phyloP scores from a whole-genome alignment of 331 rosid species.

The Arachis monticola region DNA sequence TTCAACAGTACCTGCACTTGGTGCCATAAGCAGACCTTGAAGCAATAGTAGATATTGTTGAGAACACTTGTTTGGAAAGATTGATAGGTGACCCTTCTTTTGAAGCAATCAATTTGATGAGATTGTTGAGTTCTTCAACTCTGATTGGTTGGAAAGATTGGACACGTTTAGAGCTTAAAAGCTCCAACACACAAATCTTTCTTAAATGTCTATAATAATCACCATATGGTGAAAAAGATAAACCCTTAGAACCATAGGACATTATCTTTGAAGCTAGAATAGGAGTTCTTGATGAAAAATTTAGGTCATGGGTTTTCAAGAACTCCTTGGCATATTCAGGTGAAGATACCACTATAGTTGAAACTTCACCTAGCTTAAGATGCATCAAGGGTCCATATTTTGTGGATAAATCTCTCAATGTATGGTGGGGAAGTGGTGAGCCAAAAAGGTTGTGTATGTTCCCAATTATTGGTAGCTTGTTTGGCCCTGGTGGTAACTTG shows the following conservation, averaged over 20 bases:
- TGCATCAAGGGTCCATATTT: slow-evolving; percentile 53
- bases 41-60: slow-evolving; percentile 10
- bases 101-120: slow-evolving; percentile 35
- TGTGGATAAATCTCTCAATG: slow-evolving; percentile 46
- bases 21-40: slow-evolving; percentile 47
- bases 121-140: slow-evolving; percentile 41
- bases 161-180: slow-evolving; percentile 43
- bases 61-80: slow-evolving; percentile 27
- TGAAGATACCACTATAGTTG: slow-evolving; percentile 46
- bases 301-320: slow-evolving; percentile 53
- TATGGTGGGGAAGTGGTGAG: slow-evolving; percentile 44
- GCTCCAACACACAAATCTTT: slow-evolving; percentile 47
- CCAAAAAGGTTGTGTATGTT: slow-evolving; percentile 38
- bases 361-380: slow-evolving; percentile 52
- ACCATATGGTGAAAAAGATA: slow-evolving; percentile 51
- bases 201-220: slow-evolving; percentile 54
- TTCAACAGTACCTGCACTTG: neutral
- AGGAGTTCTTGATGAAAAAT: slow-evolving; percentile 48
- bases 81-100: slow-evolving; percentile 32
- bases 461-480: slow-evolving; percentile 48
- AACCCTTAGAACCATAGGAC: slow-evolving; percentile 22
- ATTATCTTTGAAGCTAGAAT: slow-evolving; percentile 26
- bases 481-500: slow-evolving; percentile 42
- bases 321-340: slow-evolving; percentile 46
- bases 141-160: slow-evolving; percentile 35